These are phyloP conservation scores for Luffa aegyptiaca DNA, from an alignment of 306 rosid genomes.

Conservation along the genomic window DNA sequence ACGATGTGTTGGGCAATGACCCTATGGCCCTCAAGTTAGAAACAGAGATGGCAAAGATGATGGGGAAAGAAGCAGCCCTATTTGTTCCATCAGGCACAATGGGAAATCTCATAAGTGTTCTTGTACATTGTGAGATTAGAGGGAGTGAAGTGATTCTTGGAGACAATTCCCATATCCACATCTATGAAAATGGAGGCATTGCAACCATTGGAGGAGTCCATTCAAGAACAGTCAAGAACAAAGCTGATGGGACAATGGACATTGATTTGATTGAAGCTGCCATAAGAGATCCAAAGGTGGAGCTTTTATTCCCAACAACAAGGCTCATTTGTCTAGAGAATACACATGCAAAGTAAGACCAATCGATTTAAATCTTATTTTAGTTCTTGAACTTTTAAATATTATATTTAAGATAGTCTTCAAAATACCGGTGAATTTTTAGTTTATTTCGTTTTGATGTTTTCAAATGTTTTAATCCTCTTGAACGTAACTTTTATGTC, in stretches of 20 bases:
- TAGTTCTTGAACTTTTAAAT: too few relatives aligned
- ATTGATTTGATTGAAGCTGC: slow-evolving; percentile 60
- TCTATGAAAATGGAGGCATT: slow-evolving; percentile 86
- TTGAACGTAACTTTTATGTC: too few relatives aligned
- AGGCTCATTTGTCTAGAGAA: slow-evolving; percentile 90
- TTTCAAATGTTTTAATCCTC: too few relatives aligned
- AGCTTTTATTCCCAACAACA: slow-evolving; percentile 62
- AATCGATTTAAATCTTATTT: too few relatives aligned
- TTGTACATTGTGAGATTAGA: slow-evolving; percentile 72
- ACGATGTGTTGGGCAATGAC: slow-evolving; percentile 63
- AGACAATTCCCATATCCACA: slow-evolving; percentile 55
- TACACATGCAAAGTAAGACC: slow-evolving; percentile 64
- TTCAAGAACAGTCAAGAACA: slow-evolving; percentile 57
- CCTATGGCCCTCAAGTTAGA: slow-evolving; percentile 61
- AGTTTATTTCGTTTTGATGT: too few relatives aligned
- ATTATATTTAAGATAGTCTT: too few relatives aligned
- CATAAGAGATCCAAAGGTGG: slow-evolving; percentile 55
- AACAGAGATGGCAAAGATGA: slow-evolving; percentile 54
- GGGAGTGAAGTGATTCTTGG: slow-evolving; percentile 96
- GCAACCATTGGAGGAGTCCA: slow-evolving; percentile 89
- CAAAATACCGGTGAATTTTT: too few relatives aligned
- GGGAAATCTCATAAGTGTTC: slow-evolving; percentile 93
- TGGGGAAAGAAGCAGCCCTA: slow-evolving; percentile 77
- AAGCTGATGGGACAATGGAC: slow-evolving; percentile 83
- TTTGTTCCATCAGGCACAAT: slow-evolving; percentile 95